A percentile compares a stretch with the other conserved stretches of the same genome.
These are phyloP conservation scores for Trypanosoma avium DNA, from an alignment of 208 protist genomes.

Conservation along the genomic window DNA sequence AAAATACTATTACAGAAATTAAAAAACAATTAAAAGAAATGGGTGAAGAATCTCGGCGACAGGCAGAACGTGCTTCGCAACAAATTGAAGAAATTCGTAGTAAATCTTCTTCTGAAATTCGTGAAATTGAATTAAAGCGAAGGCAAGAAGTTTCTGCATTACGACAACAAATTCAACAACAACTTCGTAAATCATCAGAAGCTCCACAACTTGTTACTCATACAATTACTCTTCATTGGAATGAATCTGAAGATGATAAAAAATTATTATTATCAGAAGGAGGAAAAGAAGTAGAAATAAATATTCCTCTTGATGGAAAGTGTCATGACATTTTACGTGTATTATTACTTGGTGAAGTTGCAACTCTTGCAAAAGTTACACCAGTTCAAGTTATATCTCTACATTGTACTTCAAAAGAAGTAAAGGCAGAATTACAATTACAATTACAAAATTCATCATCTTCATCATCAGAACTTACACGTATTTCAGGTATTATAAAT, in stretches of 20 bases:
- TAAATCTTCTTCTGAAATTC: conserved; percentile 2
- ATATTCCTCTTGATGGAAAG: no score
- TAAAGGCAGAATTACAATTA: conserved; percentile 16
- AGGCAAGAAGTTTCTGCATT: neutral
- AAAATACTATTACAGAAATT: conserved; percentile 6
- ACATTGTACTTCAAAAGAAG: neutral
- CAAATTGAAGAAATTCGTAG: conserved; percentile 1
- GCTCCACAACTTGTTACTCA: neutral
- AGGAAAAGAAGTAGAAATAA: no score
- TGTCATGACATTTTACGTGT: conserved; percentile 11
- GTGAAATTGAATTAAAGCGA: neutral
- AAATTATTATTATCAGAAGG: no score
- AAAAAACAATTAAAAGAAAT: neutral
- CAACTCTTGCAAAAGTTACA: neutral
- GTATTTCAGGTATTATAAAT: neutral
- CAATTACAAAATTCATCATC: conserved; percentile 5
- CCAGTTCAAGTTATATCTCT: conserved; percentile 14
- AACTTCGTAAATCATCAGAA: neutral
- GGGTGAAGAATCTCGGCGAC: neutral
- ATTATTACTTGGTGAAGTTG: conserved; percentile 15
- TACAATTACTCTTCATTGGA: no score
- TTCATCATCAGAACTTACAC: neutral
- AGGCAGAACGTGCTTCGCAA: neutral
- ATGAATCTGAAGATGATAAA: no score
- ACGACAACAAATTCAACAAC: conserved; percentile 6